These are phyloP conservation scores for Camellia japonica DNA, from an alignment of 148 eudicot species.

Conservation along the genomic window DNA sequence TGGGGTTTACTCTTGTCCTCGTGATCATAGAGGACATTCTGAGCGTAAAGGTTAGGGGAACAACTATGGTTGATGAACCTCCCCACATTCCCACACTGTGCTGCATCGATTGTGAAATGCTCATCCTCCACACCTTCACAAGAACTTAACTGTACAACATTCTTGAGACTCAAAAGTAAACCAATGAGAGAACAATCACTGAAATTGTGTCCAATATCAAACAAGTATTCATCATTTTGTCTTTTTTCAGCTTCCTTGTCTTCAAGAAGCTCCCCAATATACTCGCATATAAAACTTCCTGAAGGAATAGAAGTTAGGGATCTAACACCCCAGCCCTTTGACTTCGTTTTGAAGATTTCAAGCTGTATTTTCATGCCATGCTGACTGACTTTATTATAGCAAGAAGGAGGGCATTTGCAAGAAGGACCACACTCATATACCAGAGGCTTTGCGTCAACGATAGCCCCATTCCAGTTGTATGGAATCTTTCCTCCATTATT, in stretches of 20 bases:
- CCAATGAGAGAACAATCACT: conserved; percentile 42
- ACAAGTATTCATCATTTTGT: conserved; percentile 68
- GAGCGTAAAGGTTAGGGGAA: conserved; percentile 87
- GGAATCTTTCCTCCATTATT: conserved; percentile 85
- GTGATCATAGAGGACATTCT: conserved; percentile 80
- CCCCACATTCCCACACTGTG: conserved; percentile 64
- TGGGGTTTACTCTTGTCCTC: conserved; percentile 84
- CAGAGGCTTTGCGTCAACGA: conserved; percentile 71
- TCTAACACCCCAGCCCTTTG: conserved; percentile 93
- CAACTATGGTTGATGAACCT: conserved; percentile 94
- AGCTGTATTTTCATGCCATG: conserved; percentile 68
- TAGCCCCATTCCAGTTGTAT: conserved; percentile 70
- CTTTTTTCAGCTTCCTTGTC: conserved; percentile 86
- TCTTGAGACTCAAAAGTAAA: conserved; percentile 27
- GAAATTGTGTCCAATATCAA: conserved; percentile 79
- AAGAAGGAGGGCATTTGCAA: conserved; percentile 71
- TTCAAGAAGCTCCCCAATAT: conserved; percentile 55
- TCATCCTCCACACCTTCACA: conserved; percentile 38
- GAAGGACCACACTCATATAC: conserved; percentile 91
- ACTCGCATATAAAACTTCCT: conserved; percentile 88
- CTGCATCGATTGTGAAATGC: conserved; percentile 89
- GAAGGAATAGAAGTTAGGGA: conserved; percentile 64
- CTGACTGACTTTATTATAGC: conserved; percentile 77
- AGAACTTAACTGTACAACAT: conserved; percentile 18
- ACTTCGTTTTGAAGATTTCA: conserved; percentile 82